Base-by-base conservation (phyloP, 2,329 filamentous ascomycete genomes). In the Exophiala sp. region DNA sequence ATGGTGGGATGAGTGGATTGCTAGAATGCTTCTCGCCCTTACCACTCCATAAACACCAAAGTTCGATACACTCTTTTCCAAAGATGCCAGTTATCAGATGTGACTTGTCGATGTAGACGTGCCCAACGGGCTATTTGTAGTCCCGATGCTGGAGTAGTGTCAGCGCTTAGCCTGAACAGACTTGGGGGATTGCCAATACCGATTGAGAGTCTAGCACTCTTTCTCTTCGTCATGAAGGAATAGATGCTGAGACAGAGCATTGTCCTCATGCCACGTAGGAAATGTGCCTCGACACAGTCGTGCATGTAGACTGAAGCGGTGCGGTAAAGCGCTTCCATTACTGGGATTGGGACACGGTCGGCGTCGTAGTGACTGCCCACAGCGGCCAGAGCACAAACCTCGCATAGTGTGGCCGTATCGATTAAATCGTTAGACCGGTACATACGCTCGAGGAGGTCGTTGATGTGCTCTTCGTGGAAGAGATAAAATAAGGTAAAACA, bases 41-140 rank as follows among this genome's bases (percentile, higher is more conserved):
- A 47, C 49, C 49, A 52, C 34, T 52, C 49, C 43, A 52, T 46
- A 24, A 47, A 52, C 3, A 52, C 43, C 22, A 47, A 30, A 22
- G 44, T 41, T 8, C 43, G 43, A 38, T 52, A 52, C 18, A 52
- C 49, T 23, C 46, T 46, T 11, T 39, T 30, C 41, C 41, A 43
- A 5, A 32, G 27, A 11, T 19, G 19, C 27, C 23, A 32, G n/a
- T 43, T 14, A 27, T 32, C n/a, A 32, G 27, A 29, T 30, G 41
- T 16, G 3, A 32, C 37, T 38, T 47, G 35, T 23, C 22, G 27
- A 29, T 47, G 44, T n/a, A 40, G 30, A 29, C 44, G 49, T 11
- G 39, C 49, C 39, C 43, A 45, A 6, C 49, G 44, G 37, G 49
- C 49, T 14, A 47, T 42, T 24, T 32, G 39, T 32, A 52, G 24